Conservation (phyloP, 2,329 filamentous ascomycete genomes). For the Calonectria ilicicola region DNA sequence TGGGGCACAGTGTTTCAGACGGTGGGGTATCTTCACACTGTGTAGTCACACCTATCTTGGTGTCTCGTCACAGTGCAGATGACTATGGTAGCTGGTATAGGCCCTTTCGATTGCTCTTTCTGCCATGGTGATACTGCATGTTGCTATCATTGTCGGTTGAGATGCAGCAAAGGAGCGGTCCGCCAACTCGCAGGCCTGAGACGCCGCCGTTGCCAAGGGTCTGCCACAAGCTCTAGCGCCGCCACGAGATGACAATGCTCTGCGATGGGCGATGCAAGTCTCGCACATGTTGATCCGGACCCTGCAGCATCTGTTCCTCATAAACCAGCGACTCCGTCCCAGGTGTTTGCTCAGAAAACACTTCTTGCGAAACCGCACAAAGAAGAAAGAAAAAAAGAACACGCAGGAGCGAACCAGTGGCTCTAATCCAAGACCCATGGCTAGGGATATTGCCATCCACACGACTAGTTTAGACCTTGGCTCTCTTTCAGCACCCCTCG, state of each 20-base stretch:
- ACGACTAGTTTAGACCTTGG: neutral
- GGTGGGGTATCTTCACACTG: slow-evolving; percentile 18
- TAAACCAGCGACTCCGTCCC: neutral
- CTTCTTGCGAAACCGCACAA: neutral
- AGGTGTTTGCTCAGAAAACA: neutral
- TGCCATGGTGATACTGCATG: neutral
- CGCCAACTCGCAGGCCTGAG: neutral
- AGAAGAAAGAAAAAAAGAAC: neutral
- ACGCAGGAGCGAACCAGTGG: neutral
- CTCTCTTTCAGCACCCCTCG: neutral
- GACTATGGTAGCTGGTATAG: neutral
- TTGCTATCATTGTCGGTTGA: neutral
- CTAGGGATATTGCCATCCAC: neutral
- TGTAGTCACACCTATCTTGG: neutral
- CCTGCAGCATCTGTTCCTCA: neutral
- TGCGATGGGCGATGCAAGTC: neutral
- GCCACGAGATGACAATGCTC: neutral
- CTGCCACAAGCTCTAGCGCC: neutral
- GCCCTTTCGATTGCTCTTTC: neutral
- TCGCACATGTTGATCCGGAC: neutral
- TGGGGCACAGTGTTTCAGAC: slow-evolving; percentile 23
- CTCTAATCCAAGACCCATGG: neutral
- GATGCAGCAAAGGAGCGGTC: neutral
- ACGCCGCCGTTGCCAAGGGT: neutral
- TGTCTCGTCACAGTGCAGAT: slow-evolving; percentile 12